Conservation (phyloP, 345 rosid genomes). For the Linum usitatissimum region DNA sequence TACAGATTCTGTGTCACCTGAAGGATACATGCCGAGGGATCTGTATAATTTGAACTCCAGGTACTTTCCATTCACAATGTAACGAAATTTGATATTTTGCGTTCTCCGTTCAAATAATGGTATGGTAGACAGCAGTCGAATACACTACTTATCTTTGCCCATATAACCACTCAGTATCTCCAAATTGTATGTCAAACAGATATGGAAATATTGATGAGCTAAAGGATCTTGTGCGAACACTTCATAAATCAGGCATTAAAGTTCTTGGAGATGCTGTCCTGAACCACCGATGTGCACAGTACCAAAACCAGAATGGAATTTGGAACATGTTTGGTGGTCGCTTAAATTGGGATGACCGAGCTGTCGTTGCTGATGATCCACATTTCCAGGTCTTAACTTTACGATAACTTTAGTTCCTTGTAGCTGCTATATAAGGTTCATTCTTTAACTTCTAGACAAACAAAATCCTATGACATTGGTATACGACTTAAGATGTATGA, state of each 20-base stretch:
- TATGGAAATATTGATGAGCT: background rate
- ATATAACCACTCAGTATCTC: background rate
- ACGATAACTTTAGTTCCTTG: slow-evolving; percentile 2
- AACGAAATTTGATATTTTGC: slow-evolving; percentile 11
- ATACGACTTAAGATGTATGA: background rate
- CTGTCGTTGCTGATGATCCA: slow-evolving; percentile 47
- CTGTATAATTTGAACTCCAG: slow-evolving; percentile 48
- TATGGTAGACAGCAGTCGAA: too few species aligned
- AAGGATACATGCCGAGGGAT: slow-evolving; percentile 50
- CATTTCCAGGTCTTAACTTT: slow-evolving; percentile 42
- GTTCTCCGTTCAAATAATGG: too few species aligned
- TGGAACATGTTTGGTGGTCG: slow-evolving; percentile 47
- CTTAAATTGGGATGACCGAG: slow-evolving; percentile 47
- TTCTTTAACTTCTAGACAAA: background rate
- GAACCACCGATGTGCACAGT: slow-evolving; percentile 48
- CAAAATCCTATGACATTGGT: background rate
- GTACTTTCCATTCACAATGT: slow-evolving; percentile 34
- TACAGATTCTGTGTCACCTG: slow-evolving; percentile 43
- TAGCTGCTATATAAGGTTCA: background rate
- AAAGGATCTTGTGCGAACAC: background rate
- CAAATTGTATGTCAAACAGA: background rate
- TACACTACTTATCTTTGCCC: background rate
- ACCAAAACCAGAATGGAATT: slow-evolving; percentile 41
- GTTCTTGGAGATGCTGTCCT: slow-evolving; percentile 37
- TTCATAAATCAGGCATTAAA: slow-evolving; percentile 24